Base-by-base conservation (phyloP, 176 grass and related monocot genomes). In the Themeda triandra region DNA sequence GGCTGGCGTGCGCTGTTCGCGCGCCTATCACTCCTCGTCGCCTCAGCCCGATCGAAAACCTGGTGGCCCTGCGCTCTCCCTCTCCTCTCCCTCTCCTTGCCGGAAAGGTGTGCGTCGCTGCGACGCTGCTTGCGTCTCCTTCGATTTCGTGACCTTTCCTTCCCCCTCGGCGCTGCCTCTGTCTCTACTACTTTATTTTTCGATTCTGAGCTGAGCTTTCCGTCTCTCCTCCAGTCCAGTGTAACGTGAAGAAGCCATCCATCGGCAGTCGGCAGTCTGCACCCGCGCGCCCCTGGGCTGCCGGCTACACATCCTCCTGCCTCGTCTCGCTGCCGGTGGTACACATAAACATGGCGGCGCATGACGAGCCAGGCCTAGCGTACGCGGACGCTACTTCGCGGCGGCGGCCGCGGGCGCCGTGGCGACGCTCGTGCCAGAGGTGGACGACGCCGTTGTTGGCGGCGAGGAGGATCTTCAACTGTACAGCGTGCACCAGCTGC, bases 321-420 rank as follows among this genome's bases (percentile, higher is more conserved):
- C n/a, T n/a, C n/a, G n/a, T n/a, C n/a, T n/a, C n/a, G n/a, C n/a
- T n/a, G n/a, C n/a, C n/a, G n/a, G n/a, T n/a, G n/a, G n/a, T n/a
- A n/a, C n/a, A n/a, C n/a, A n/a, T 39, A 71, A 79, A 87, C 76
- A 94, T 92, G 92, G 87, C 89, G 72, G n/a, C n/a, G n/a, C 92
- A 94, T 30, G 87, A 94, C 18, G 87, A 94, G 72, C 89, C 83
- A n/a, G 77, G 86, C 78, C 85, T 93, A 32, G 85, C 81, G 37
- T 91, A 93, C 85, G 86, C 88, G 24, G 91, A 88, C n/a, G n/a
- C 53, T 92, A 91, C 83, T 88, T 87, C 83, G 80, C 88, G 21
- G 24, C 40, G 40, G 24, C 33, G 13, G 65, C 37, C 28, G 46
- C 45, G 4, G 59, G 69, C 40, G 78, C 51, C 73, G 71, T 65